phyloP scores from a whole-genome alignment of 192 early-diverging fungal species.

The Jimgerdemannia lactiflua region DNA sequence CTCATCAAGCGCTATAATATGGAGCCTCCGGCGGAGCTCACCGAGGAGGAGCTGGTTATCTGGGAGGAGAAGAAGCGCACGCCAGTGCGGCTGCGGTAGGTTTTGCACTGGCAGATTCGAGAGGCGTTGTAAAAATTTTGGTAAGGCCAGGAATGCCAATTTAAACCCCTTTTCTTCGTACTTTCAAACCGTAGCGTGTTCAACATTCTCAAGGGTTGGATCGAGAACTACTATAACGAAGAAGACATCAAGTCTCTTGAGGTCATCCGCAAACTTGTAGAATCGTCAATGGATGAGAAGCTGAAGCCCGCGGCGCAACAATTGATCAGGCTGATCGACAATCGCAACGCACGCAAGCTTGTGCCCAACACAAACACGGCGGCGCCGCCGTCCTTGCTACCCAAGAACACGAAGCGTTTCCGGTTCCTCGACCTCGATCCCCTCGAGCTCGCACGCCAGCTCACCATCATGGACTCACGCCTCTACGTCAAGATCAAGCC shows the following conservation, averaged over 20 bases:
- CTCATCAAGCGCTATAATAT: slow-evolving; percentile 80
- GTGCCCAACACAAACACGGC: slow-evolving; percentile 58
- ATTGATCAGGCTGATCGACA: slow-evolving; percentile 77
- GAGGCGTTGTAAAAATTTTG: too few relatives aligned
- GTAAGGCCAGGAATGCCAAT: neutral
- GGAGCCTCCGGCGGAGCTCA: slow-evolving; percentile 64
- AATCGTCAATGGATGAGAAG: slow-evolving; percentile 66
- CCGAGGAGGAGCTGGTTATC: slow-evolving; percentile 54
- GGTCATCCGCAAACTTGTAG: slow-evolving; percentile 67
- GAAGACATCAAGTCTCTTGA: slow-evolving; percentile 63
- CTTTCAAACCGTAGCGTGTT: slow-evolving; percentile 58
- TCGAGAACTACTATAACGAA: slow-evolving; percentile 85
- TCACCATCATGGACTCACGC: slow-evolving; percentile 88
- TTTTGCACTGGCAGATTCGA: neutral
- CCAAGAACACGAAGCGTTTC: slow-evolving; percentile 74
- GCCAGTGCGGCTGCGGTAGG: slow-evolving; percentile 74
- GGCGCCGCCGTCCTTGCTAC: slow-evolving; percentile 78
- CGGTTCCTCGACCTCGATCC: slow-evolving; percentile 88
- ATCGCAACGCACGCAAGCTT: slow-evolving; percentile 60
- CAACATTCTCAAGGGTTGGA: slow-evolving; percentile 93
- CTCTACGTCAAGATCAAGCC: slow-evolving; percentile 82
- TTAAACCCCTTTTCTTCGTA: neutral
- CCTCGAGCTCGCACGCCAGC: slow-evolving; percentile 90
- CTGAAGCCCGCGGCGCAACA: slow-evolving; percentile 67
- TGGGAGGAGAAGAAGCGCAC: slow-evolving; percentile 89